Evolutionary conservation across 148 eudicot species (phyloP).

Genomic region (Rhododendron vialii): DNA sequence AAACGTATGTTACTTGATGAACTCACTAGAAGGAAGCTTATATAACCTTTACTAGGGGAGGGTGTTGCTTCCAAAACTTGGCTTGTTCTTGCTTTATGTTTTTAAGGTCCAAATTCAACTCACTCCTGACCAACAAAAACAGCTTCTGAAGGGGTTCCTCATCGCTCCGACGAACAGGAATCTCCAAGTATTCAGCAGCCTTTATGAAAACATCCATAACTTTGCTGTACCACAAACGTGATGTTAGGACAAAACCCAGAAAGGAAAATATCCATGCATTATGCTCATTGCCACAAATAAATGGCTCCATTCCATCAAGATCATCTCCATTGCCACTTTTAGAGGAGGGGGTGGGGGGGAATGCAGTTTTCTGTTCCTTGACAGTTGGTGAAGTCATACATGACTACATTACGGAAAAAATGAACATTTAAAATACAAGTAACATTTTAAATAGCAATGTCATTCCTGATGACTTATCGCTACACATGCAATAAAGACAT

Average conservation of each 20-base stretch:
- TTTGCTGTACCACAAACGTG: conserved; percentile 45
- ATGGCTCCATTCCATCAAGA: neutral
- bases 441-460: neutral
- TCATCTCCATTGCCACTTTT: neutral
- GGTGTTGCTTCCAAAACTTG: conserved; percentile 98
- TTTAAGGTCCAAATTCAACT: conserved; percentile 78
- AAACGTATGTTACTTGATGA: neutral
- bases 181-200: conserved; percentile 88
- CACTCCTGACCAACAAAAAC: conserved; percentile 76
- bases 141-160: conserved; percentile 86
- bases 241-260: neutral
- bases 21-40: neutral
- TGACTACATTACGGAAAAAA: neutral
- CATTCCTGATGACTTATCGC: neutral
- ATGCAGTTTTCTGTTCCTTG: neutral
- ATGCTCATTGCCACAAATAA: neutral
- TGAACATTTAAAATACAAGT: too few species aligned
- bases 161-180: conserved; percentile 83
- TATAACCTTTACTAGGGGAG: conserved; percentile 75
- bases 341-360: too few species aligned
- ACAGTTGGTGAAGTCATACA: neutral
- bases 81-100: conserved; percentile 91
- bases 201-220: conserved; percentile 86
- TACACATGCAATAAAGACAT: neutral
- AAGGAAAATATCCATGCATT: neutral